Evolutionary conservation across 164 flowering plant genomes (phyloP), one percentile per base, ranked within the genome.

Genomic region (Malania oleifera): DNA sequence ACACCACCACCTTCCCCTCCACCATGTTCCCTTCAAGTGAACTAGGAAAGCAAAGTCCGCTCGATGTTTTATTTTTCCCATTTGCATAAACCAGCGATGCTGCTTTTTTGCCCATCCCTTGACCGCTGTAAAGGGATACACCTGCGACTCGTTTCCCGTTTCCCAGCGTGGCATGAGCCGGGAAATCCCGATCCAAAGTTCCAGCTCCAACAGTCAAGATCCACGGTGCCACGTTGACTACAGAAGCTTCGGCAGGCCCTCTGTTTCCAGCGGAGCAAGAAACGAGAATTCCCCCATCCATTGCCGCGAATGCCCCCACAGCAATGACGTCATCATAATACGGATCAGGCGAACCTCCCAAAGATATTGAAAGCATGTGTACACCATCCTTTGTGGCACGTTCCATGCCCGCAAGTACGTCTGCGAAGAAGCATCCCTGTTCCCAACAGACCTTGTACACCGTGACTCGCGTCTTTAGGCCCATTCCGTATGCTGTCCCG

Each of bases 401-500:
- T 20, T 92, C 96, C 75, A 92, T 85, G 0, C 79, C 96, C 0
- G 95, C 93, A 0, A 92, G 77, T 1, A 92, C 82, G 60, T 89
- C 98, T 0, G 96, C 79, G 7, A 81, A 86, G 56, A 82, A 84
- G 54, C 98, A 89, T 0, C 96, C 96, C 6, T 68, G 46, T 11
- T 37, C 46, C 91, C 91, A 85, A 64, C 95, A 92, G 1, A 89
- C 95, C 69, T 84, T 89, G 58, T 89, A 92, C 0, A 73, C 70
- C 0, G 96, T 93, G 0, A 92, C 77, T 1, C 93, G 77, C 31
- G 95, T 93, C 9, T 67, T 67, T 0, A 73, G 46, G 1, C 95
- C 91, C 91, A 89, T 87, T 26, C 96, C 98, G 15, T 90, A 83
- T 0, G 96, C 98, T 0, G 76, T 80, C 11, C 98, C 98, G 6